phyloP scores from a whole-genome alignment of 441 rosid genomes.

The Populus hybrid region DNA sequence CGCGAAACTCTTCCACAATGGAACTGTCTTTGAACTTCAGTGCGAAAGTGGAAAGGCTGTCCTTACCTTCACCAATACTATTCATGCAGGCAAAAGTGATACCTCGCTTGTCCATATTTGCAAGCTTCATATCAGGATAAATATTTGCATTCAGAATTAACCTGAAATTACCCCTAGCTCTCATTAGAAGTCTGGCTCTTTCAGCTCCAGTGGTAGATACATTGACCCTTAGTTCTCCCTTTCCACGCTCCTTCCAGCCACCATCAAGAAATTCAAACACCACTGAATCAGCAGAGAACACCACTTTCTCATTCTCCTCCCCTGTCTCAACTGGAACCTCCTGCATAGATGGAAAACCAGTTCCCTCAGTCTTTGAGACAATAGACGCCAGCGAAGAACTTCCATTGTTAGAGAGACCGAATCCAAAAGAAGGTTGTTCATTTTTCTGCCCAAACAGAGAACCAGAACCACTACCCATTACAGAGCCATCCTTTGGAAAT shows the following conservation, averaged over 20 bases:
- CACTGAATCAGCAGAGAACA: slow-evolving; percentile 69
- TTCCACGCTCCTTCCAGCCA: slow-evolving; percentile 94
- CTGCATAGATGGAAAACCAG: slow-evolving; percentile 61
- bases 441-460: slow-evolving; percentile 42
- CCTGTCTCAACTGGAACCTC: slow-evolving; percentile 87
- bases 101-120: slow-evolving; percentile 85
- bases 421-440: slow-evolving; percentile 53
- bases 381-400: slow-evolving; percentile 51
- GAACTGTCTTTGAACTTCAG: slow-evolving; percentile 73
- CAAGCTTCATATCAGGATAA: slow-evolving; percentile 84
- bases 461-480: slow-evolving; percentile 33
- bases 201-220: slow-evolving; percentile 45
- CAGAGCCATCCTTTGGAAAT: slow-evolving; percentile 43
- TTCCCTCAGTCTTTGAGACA: slow-evolving; percentile 46
- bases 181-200: slow-evolving; percentile 79
- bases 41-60: slow-evolving; percentile 74
- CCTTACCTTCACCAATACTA: slow-evolving; percentile 52
- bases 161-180: slow-evolving; percentile 82
- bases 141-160: slow-evolving; percentile 83
- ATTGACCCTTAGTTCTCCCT: slow-evolving; percentile 86
- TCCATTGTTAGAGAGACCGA: slow-evolving; percentile 62
- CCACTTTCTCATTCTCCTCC: slow-evolving; percentile 76
- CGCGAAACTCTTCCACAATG: slow-evolving; percentile 58
- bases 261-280: slow-evolving; percentile 71
- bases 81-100: slow-evolving; percentile 85